Percentiles rank a stretch among this genome's conserved stretches.
These are phyloP conservation scores for Grosmannia huntii DNA, from an alignment of 2,329 filamentous ascomycete species.

Conservation along the genomic window DNA sequence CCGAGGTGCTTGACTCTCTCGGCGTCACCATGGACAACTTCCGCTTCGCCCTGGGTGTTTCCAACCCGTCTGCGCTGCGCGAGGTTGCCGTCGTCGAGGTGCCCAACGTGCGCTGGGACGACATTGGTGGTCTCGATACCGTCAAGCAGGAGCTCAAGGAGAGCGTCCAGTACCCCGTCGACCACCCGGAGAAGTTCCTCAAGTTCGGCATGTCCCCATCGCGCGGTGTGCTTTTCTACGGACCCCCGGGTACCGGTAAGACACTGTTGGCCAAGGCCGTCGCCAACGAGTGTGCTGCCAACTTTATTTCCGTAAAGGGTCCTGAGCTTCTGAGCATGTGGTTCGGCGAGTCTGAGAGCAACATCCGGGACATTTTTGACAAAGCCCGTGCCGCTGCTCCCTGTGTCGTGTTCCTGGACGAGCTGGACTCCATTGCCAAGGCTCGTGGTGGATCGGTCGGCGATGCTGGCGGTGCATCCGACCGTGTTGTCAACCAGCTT, in stretches of 20 bases:
- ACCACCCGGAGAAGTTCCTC: slow-evolving; percentile 99
- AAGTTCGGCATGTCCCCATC: slow-evolving; percentile 98
- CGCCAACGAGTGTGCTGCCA: slow-evolving; percentile 97
- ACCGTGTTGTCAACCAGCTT: slow-evolving; percentile 99
- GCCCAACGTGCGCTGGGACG: slow-evolving; percentile 98
- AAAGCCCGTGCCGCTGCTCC: slow-evolving; percentile 96
- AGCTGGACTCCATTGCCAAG: slow-evolving; percentile 98
- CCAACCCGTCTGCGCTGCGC: slow-evolving; percentile 95
- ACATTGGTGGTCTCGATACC: slow-evolving; percentile 93
- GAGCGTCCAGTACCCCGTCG: slow-evolving; percentile 96
- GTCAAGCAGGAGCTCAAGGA: slow-evolving; percentile 99
- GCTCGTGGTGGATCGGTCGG: slow-evolving; percentile 93
- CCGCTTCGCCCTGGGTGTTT: slow-evolving; percentile 93
- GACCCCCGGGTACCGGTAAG: slow-evolving; percentile 99
- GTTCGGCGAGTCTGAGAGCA: slow-evolving; percentile 99
- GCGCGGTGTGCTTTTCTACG: slow-evolving; percentile 96
- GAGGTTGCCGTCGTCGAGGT: slow-evolving; percentile 99
- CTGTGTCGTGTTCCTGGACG: slow-evolving; percentile 97
- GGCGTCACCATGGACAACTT: slow-evolving; percentile 99
- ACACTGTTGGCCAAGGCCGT: slow-evolving; percentile 98
- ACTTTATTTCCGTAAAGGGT: slow-evolving; percentile 99
- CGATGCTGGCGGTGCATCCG: slow-evolving; percentile 93
- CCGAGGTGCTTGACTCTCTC: slow-evolving; percentile 93
- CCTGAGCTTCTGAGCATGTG: slow-evolving; percentile 98
- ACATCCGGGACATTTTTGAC: slow-evolving; percentile 99